Evolutionary conservation across 2,329 filamentous ascomycete genomes (phyloP).

Genomic region (Epichloe uncinata): DNA sequence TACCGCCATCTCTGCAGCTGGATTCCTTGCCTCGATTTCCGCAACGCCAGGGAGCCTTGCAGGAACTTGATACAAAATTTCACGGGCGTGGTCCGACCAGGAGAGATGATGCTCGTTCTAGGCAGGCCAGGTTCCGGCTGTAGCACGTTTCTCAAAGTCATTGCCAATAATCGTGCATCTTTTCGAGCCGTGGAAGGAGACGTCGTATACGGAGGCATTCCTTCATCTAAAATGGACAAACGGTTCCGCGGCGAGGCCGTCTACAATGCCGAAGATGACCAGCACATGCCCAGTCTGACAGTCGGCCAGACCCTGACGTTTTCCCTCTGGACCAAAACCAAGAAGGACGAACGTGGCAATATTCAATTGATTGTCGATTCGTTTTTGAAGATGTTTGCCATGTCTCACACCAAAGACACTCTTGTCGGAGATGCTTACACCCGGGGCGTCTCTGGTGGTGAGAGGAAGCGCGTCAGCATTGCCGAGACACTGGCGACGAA

Average conservation of each 20-base stretch:
- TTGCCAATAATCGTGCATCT: constrained; percentile 47
- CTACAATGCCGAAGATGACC: constrained; percentile 67
- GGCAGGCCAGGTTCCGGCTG: constrained; percentile 64
- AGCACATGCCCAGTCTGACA: constrained; percentile 59
- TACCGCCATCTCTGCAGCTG: constrained; percentile 44
- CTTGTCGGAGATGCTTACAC: constrained; percentile 60
- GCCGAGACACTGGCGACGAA: constrained; percentile 65
- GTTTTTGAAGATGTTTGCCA: constrained; percentile 65
- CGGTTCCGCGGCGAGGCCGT: constrained; percentile 63
- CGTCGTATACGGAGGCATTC: constrained; percentile 50
- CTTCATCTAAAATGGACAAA: constrained; percentile 53
- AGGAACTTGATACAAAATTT: constrained; percentile 13
- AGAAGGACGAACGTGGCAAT: constrained; percentile 46
- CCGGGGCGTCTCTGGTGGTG: constrained; percentile 65
- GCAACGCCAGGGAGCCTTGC: background rate
- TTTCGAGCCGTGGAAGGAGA: constrained; percentile 52
- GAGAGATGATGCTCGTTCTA: constrained; percentile 32
- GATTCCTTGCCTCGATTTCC: constrained; percentile 16
- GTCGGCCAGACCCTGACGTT: constrained; percentile 70
- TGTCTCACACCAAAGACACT: constrained; percentile 61
- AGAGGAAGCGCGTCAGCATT: constrained; percentile 68
- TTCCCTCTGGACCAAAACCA: constrained; percentile 62
- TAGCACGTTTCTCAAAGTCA: constrained; percentile 62
- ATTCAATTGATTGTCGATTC: constrained; percentile 53
- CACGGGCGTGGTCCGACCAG: constrained; percentile 21